Evolutionary conservation across 2,329 filamentous ascomycete species (phyloP).

Genomic region (Periconia sp.): DNA sequence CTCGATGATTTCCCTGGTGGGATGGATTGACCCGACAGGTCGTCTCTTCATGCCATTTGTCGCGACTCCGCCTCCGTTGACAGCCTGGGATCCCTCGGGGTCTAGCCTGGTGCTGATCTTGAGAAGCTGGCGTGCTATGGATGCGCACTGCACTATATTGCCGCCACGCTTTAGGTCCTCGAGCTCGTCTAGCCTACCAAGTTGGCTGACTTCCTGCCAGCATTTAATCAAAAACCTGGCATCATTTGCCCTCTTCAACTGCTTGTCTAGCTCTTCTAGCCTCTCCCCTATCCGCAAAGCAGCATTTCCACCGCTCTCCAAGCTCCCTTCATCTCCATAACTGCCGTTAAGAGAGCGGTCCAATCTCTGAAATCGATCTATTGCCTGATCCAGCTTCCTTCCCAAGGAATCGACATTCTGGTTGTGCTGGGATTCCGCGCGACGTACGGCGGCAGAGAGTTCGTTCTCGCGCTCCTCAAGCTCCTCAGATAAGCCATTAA

Average conservation of each 20-base stretch:
- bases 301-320: slow-evolving; percentile 75
- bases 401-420: slow-evolving; percentile 88
- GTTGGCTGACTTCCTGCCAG: slow-evolving; percentile 94
- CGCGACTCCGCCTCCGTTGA: slow-evolving; percentile 45
- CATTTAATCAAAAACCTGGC: slow-evolving; percentile 95
- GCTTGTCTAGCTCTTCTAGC: slow-evolving; percentile 91
- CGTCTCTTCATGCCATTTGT: slow-evolving; percentile 57
- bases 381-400: slow-evolving; percentile 87
- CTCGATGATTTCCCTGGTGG: slow-evolving; percentile 89
- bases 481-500: slow-evolving; percentile 77
- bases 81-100: slow-evolving; percentile 63
- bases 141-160: slow-evolving; percentile 90
- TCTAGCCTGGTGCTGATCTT: slow-evolving; percentile 93
- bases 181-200: slow-evolving; percentile 82
- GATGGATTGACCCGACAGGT: slow-evolving; percentile 51
- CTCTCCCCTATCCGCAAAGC: slow-evolving; percentile 94
- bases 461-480: slow-evolving; percentile 91
- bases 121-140: slow-evolving; percentile 91
- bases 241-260: slow-evolving; percentile 86
- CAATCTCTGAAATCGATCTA: slow-evolving; percentile 88
- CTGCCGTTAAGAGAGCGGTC: slow-evolving; percentile 79
- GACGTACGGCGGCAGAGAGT: slow-evolving; percentile 83
- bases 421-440: slow-evolving; percentile 90
- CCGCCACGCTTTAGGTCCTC: slow-evolving; percentile 88
- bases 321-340: slow-evolving; percentile 57